phyloP scores from a whole-genome alignment of 306 rosid genomes.

The Biancaea sappan region DNA sequence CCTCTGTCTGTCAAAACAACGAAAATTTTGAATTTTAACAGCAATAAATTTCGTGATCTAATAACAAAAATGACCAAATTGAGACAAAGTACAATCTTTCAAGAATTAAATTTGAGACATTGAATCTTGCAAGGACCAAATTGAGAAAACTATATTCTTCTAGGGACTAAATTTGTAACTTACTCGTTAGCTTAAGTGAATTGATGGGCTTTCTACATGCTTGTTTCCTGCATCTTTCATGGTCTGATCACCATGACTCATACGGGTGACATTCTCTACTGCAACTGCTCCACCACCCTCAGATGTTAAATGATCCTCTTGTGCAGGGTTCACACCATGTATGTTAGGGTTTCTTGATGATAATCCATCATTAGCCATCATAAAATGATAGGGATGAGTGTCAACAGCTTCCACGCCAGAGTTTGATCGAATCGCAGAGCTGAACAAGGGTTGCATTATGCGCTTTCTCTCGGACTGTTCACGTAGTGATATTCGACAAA shows the following conservation, averaged over 20 bases:
- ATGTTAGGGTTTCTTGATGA: conserved; percentile 42
- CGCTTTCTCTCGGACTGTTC: conserved; percentile 59
- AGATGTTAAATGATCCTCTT: conserved; percentile 50
- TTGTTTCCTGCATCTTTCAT: conserved; percentile 61
- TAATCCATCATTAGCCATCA: conserved; percentile 41
- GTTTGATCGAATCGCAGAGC: conserved; percentile 60
- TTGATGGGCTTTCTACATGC: conserved; percentile 84
- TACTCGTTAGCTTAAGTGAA: no score
- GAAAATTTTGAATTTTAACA: no score
- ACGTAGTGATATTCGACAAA: conserved; percentile 78
- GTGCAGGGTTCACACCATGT: conserved; percentile 47
- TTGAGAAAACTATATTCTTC: no score
- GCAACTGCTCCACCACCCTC: conserved; percentile 50
- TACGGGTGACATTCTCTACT: conserved; percentile 44
- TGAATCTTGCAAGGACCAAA: no score
- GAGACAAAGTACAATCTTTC: no score
- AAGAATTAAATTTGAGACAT: no score
- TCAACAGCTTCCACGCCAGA: conserved; percentile 47
- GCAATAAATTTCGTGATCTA: no score
- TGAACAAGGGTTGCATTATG: conserved; percentile 68
- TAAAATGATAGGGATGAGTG: conserved; percentile 48
- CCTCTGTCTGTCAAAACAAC: no score
- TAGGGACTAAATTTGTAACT: no score
- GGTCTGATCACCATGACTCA: conserved; percentile 44
- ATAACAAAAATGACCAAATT: no score